Conservation (phyloP, 108 stramenopile species). For the Stephanodiscus minutulus region DNA sequence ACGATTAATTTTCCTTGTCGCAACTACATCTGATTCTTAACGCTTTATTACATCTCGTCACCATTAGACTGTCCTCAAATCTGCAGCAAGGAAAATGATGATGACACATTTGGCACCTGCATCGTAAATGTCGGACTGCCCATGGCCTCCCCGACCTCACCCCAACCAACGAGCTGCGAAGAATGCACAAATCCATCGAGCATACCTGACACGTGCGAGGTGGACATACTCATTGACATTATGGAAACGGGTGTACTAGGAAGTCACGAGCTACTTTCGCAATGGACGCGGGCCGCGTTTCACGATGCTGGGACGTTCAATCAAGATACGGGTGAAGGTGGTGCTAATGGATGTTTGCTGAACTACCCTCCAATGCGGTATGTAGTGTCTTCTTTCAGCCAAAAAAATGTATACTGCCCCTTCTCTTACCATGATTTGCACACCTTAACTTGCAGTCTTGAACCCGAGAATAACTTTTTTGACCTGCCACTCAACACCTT, state of each 20-base stretch:
- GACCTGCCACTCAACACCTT: constrained; percentile 1
- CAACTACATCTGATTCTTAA: no score
- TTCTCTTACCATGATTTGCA: background rate
- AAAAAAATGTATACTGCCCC: no score
- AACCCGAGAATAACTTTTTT: background rate
- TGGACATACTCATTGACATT: constrained; percentile 14
- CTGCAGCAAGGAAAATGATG: no score
- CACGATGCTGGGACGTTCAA: constrained; percentile 26
- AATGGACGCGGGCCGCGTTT: constrained; percentile 14
- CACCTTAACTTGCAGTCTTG: background rate
- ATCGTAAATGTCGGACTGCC: no score
- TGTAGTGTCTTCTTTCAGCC: background rate
- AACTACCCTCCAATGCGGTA: constrained; percentile 14
- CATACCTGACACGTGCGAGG: constrained; percentile 18
- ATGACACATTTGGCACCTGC: no score
- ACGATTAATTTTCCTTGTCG: no score
- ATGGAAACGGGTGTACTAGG: constrained; percentile 3
- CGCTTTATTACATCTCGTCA: no score
- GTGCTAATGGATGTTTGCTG: constrained; percentile 18
- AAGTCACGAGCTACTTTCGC: background rate
- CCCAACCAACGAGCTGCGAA: no score
- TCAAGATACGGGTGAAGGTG: constrained; percentile 7
- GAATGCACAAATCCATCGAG: background rate
- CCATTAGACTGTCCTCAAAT: no score
- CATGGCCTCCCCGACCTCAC: no score